These are phyloP conservation scores for Solanum ahanhuiri DNA, from an alignment of 257 asterid genomes.

Conservation along the genomic window DNA sequence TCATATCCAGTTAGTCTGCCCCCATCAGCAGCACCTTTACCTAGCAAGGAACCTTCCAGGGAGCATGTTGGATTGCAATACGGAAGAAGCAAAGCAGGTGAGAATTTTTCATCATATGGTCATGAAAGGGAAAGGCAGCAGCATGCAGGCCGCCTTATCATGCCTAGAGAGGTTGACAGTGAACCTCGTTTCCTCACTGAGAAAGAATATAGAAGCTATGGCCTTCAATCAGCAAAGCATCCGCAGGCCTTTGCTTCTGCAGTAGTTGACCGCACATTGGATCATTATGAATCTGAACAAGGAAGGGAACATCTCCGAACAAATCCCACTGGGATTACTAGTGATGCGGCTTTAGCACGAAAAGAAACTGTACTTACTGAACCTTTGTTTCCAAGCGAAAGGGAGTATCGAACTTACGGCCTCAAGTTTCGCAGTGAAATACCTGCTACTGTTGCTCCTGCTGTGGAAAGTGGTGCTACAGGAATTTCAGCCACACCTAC, in stretches of 20 bases:
- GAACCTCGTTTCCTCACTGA: slow-evolving; percentile 46
- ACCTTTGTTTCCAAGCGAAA: slow-evolving; percentile 34
- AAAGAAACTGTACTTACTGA: slow-evolving; percentile 21
- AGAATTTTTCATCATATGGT: slow-evolving; percentile 11
- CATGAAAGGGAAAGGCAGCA: slow-evolving; percentile 20
- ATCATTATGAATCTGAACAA: slow-evolving; percentile 23
- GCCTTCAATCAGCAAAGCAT: slow-evolving; percentile 46
- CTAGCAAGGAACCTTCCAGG: slow-evolving; percentile 12
- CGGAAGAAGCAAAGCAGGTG: slow-evolving; percentile 5
- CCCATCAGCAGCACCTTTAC: slow-evolving; percentile 7
- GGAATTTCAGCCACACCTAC: slow-evolving; percentile 11
- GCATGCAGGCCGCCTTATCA: slow-evolving; percentile 13
- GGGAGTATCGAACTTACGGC: slow-evolving; percentile 49
- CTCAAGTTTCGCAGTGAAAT: slow-evolving; percentile 29
- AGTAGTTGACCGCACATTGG: slow-evolving; percentile 6
- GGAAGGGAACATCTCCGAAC: slow-evolving; percentile 29
- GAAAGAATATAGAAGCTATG: slow-evolving; percentile 64
- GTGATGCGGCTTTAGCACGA: slow-evolving; percentile 18
- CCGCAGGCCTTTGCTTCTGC: slow-evolving; percentile 19
- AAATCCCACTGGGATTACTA: slow-evolving; percentile 9
- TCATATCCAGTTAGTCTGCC: slow-evolving; percentile 1
- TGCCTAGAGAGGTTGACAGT: slow-evolving; percentile 12
- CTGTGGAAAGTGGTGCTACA: not conserved
- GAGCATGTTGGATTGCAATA: slow-evolving; percentile 12
- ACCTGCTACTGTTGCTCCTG: slow-evolving; percentile 1